Percentiles rank a stretch among this genome's conserved stretches.
These are phyloP conservation scores for Colletotrichum musicola DNA, from an alignment of 2,329 filamentous ascomycete species.

Conservation along the genomic window DNA sequence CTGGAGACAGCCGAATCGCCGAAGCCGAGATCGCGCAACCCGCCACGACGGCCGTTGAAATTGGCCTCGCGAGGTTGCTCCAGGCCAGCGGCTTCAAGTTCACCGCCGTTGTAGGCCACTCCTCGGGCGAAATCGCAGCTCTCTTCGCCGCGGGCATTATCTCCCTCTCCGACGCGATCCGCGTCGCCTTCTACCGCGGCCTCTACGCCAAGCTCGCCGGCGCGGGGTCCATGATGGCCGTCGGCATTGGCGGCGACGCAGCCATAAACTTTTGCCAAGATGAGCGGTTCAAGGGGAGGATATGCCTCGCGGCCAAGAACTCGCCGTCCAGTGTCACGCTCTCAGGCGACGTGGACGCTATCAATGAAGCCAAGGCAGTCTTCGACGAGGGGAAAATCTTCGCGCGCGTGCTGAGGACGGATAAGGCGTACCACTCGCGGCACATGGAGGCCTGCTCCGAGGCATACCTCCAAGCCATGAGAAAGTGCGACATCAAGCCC, in stretches of 20 bases:
- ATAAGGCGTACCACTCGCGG: conserved; percentile 40
- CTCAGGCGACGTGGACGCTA: conserved; percentile 45
- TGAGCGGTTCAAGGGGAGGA: conserved; percentile 30
- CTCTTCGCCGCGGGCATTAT: conserved; percentile 55
- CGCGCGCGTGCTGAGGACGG: conserved; percentile 36
- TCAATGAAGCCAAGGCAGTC: conserved; percentile 46
- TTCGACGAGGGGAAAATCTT: conserved; percentile 36
- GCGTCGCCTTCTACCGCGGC: conserved; percentile 55
- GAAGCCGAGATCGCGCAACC: conserved; percentile 47
- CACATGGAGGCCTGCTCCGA: conserved; percentile 41
- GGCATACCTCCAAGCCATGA: conserved; percentile 40
- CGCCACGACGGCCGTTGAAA: conserved; percentile 50
- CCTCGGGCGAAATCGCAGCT: conserved; percentile 58
- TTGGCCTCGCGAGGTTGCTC: conserved; percentile 56
- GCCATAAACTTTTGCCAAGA: conserved; percentile 46
- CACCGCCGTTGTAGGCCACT: conserved; percentile 55
- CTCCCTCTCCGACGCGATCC: conserved; percentile 50
- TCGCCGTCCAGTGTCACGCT: conserved; percentile 65
- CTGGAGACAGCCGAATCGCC: conserved; percentile 28
- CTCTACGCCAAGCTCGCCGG: conserved; percentile 40
- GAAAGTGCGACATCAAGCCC: neutral
- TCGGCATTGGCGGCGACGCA: conserved; percentile 59
- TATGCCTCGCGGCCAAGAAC: conserved; percentile 60
- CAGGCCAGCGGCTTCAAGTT: conserved; percentile 47
- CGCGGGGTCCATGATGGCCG: conserved; percentile 67